Evolutionary conservation across 2,329 filamentous ascomycete species (phyloP), one percentile per base, ranked within the genome.

Genomic region (Fusarium albosuccineum): DNA sequence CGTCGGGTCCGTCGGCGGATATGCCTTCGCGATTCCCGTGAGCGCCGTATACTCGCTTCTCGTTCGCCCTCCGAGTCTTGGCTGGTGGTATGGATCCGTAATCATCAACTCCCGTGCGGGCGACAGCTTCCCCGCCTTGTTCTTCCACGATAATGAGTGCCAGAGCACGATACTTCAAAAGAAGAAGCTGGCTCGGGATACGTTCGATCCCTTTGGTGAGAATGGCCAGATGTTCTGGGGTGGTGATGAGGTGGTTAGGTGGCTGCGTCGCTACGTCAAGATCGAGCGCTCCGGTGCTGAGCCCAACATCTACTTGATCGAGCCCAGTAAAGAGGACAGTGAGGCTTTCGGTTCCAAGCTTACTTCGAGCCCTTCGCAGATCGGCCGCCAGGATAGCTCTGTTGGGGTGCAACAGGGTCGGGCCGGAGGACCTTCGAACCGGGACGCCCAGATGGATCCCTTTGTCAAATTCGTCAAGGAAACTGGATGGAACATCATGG

Each of bases 71-170:
- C 97, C 96, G 6, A 97, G 93, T 76, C 81, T 97, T 8, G 97
- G 96, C 14, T 99, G 96, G 97, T 99, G 96, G 96, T 97, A 97
- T 77, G 96, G 96, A 34, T 97, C 94, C 66, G 81, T 99, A 29
- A 91, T 99, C 59, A 93, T 99, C 81, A 99, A 99, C 77, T 93
- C 92, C 1, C 86, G 92, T 11, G 89, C 91, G 1, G 97, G 97
- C 4, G 94, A 98, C 76, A 96, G 92, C 76, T 97, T 98, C 70
- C 96, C 96, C 0, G 94, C 96, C 0, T 82, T 99, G 2, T 99
- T 99, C 81, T 99, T 99, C 81, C 96, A 99, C 77, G 96, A 99
- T 75, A 94, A 90, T 66, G 96, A 99, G 81, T 99, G 96, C 74
- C 92, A 97, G 79, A 97, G 92, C 54, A 99, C 96, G 0, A 97